Conservation (phyloP, 495 filamentous ascomycete genomes). For the Aspergillus mulundensis region DNA sequence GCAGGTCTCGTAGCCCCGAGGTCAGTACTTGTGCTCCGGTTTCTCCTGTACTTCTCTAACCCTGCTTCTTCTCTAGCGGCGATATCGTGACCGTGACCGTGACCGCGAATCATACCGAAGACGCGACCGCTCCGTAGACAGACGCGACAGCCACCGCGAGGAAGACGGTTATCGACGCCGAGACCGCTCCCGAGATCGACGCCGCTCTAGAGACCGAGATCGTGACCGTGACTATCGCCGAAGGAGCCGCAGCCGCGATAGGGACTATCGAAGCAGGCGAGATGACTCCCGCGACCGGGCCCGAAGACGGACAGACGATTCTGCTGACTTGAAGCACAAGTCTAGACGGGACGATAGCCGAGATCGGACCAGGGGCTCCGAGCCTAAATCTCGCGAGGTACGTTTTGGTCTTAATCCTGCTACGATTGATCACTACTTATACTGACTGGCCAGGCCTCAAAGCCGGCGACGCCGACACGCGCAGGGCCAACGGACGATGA, state of each 20-base stretch:
- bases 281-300: constrained; percentile 73
- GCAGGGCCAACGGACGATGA: constrained; percentile 67
- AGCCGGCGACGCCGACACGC: constrained; percentile 45
- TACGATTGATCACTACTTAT: not conserved
- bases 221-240: constrained; percentile 57
- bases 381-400: constrained; percentile 53
- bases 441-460: constrained; percentile 31
- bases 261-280: constrained; percentile 70
- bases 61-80: constrained; percentile 41
- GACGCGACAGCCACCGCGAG: constrained; percentile 61
- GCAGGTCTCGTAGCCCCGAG: constrained; percentile 71
- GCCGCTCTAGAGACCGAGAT: constrained; percentile 57
- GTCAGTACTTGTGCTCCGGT: constrained; percentile 42
- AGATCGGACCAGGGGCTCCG: constrained; percentile 47
- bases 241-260: constrained; percentile 67
- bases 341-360: constrained; percentile 65
- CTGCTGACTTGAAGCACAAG: constrained; percentile 69
- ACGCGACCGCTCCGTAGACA: constrained; percentile 70
- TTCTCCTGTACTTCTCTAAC: constrained; percentile 23
- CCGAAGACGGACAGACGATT: constrained; percentile 67
- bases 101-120: constrained; percentile 62
- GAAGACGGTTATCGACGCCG: constrained; percentile 64
- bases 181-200: constrained; percentile 62
- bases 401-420: constrained; percentile 5
- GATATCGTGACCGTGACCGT: constrained; percentile 51